Conservation (phyloP, 2,329 filamentous ascomycete species). For the Lachnellula arida region DNA sequence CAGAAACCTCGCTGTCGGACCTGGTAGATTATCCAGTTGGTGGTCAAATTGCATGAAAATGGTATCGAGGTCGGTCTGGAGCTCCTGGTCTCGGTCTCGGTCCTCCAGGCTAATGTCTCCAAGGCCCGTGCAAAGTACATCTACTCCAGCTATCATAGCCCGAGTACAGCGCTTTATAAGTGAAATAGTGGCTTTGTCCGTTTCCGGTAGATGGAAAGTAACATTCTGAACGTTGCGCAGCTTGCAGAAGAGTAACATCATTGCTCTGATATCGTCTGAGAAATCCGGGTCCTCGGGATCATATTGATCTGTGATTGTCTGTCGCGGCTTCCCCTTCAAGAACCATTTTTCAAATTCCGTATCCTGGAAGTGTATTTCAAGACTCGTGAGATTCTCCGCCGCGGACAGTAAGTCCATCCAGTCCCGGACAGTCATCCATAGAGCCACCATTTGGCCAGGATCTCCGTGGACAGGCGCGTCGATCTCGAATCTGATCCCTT, state of each 20-base stretch:
- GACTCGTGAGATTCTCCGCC: background rate
- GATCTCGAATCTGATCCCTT: too few relatives aligned
- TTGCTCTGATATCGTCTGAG: background rate
- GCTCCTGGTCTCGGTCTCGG: background rate
- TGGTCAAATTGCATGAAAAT: background rate
- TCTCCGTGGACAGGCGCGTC: too few relatives aligned
- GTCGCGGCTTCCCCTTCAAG: background rate
- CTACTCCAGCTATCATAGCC: background rate
- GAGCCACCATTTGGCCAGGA: too few relatives aligned
- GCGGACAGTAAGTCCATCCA: background rate
- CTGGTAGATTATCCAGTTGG: background rate
- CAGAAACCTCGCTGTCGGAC: background rate
- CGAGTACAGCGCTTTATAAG: background rate
- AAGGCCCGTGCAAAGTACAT: too few relatives aligned
- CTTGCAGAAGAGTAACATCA: background rate
- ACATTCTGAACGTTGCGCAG: background rate
- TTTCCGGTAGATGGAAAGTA: background rate
- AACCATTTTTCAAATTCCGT: background rate
- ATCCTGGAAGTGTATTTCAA: background rate
- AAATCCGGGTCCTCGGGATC: background rate
- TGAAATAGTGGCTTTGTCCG: background rate
- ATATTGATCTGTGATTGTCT: background rate
- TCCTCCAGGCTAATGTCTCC: background rate
- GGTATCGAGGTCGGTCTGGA: background rate
- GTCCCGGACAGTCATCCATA: background rate